Evolutionary conservation across 495 filamentous ascomycete species (phyloP), one percentile per base, ranked within the genome.

Genomic region (Amphirosellinia nigrospora): DNA sequence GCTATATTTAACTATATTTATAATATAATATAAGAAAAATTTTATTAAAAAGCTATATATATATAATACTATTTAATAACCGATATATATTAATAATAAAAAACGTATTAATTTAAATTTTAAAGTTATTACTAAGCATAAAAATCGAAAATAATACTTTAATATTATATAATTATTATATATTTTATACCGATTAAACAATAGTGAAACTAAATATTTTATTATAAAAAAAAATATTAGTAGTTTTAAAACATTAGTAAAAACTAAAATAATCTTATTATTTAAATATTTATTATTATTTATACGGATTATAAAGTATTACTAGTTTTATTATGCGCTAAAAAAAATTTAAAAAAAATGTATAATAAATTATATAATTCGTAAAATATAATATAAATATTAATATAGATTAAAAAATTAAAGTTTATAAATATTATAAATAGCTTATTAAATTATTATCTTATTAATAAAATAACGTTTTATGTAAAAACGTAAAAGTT

Each of bases 271-370:
- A 16, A 56, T 56, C 2, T 16, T 56, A 16, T 19, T 34, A 9
- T 56, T 56, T 23, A 56, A 56, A 13, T n/a, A 19, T 34, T 34
- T 0, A 56, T 34, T 28, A 16, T 56, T 56, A 34, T 56, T 16
- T 56, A 56, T 56, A 56, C 9, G 3, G 23, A 56, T 19, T 56
- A 56, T 56, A 56, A 56, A 56, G 19, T 19, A 30, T 32, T 56
- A 4, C 34, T 56, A 4, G 5, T 56, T 15, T 19, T 56, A 16
- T 56, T 56, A 34, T 19, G 34, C 6, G 52, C 13, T 32, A 19
- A 19, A 16, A 56, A 56, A 56, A 56, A 56, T 19, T 56, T 56
- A 56, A 56, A 56, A 55, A 30, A 30, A 0, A 2, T 8, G 8
- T 10, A 28, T 55, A 55, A 13, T 55, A 55, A 55, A 23, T 55